phyloP scores from a whole-genome alignment of 495 filamentous ascomycete species.

The Daldinia concentrica region DNA sequence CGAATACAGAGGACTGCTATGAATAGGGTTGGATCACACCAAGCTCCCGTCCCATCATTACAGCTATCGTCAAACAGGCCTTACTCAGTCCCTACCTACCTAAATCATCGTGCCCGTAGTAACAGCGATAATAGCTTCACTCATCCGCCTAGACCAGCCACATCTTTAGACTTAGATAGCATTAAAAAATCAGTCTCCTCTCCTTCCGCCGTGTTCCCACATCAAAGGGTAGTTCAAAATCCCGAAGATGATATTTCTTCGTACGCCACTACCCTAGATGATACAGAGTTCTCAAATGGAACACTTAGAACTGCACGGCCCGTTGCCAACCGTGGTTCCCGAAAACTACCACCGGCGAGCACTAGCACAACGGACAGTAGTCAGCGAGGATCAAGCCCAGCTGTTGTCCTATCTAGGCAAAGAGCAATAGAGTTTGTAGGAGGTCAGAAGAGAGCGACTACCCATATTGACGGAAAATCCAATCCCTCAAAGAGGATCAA shows the following conservation, averaged over 20 bases:
- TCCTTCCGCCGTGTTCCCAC: not conserved
- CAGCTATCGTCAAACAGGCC: constrained; percentile 16
- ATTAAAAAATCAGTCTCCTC: constrained; percentile 6
- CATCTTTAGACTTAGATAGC: constrained; percentile 15
- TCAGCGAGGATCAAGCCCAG: not conserved
- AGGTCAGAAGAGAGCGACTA: constrained; percentile 11
- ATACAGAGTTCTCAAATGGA: not conserved
- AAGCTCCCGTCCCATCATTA: constrained; percentile 19
- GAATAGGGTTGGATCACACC: constrained; percentile 5
- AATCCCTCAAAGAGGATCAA: constrained; percentile 22
- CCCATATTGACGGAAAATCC: not conserved
- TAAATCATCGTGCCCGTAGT: not conserved
- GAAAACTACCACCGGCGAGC: not conserved
- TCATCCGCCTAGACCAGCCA: constrained; percentile 26
- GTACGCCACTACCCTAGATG: not conserved
- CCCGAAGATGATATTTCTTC: not conserved
- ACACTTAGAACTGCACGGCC: not conserved
- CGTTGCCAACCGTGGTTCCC: constrained; percentile 32
- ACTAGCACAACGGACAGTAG: not conserved
- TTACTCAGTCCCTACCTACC: constrained; percentile 28
- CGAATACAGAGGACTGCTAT: constrained; percentile 22
- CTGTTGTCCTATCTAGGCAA: not conserved
- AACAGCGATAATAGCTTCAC: not conserved
- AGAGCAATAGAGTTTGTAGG: not conserved
- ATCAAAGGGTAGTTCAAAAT: not conserved